These are phyloP conservation scores for Chiua sp. DNA, from an alignment of 1,284 basidiomycete species.

Conservation along the genomic window DNA sequence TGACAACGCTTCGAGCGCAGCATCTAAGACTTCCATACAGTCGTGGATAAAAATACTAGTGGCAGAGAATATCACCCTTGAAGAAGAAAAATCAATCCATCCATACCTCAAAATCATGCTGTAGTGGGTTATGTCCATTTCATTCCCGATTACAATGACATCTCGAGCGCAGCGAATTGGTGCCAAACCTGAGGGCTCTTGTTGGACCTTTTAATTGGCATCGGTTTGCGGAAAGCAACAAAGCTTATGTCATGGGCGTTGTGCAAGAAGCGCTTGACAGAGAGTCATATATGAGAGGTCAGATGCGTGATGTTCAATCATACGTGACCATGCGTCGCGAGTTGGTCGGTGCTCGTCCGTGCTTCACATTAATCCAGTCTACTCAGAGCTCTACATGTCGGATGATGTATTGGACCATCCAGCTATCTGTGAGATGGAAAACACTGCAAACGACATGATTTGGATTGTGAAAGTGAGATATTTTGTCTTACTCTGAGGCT, in stretches of 20 bases:
- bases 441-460: constrained; percentile 31
- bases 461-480: constrained; percentile 31
- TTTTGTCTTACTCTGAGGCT: neutral
- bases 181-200: constrained; percentile 26
- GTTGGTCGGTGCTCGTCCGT: constrained; percentile 33
- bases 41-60: too few species aligned
- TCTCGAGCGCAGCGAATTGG: constrained; percentile 23
- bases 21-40: constrained; percentile 14
- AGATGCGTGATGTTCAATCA: constrained; percentile 23
- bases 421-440: constrained; percentile 32
- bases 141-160: neutral
- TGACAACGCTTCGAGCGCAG: constrained; percentile 28
- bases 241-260: constrained; percentile 19
- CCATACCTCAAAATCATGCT: too few species aligned
- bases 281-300: constrained; percentile 20
- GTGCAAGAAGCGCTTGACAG: constrained; percentile 34
- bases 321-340: constrained; percentile 34
- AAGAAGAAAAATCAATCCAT: too few species aligned
- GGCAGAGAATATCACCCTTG: too few species aligned
- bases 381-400: constrained; percentile 30
- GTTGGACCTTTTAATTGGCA: constrained; percentile 35
- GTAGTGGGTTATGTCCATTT: too few species aligned
- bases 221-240: constrained; percentile 29
- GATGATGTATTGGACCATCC: constrained; percentile 27
- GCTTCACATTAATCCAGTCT: constrained; percentile 34